Evolutionary conservation across 139 green algal species (phyloP).

Genomic region (Ettlia oleoabundans): DNA sequence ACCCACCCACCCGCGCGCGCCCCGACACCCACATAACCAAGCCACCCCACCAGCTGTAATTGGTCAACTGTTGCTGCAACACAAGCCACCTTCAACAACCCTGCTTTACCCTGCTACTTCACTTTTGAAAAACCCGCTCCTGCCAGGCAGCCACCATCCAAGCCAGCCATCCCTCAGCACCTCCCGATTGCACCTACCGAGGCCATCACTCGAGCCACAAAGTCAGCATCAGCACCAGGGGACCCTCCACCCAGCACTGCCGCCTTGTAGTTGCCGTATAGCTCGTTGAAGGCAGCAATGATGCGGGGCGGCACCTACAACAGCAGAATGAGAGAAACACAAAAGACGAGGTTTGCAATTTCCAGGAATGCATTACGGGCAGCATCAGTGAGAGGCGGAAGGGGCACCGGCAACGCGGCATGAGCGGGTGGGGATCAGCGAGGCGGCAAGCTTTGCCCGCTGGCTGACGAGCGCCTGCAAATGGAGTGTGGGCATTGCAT

Average conservation of each 20-base stretch:
- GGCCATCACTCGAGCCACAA: constrained; percentile 56
- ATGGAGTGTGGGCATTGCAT: background rate
- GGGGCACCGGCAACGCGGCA: no score
- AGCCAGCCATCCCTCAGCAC: background rate
- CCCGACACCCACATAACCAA: no score
- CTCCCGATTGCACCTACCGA: background rate
- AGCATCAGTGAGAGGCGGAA: background rate
- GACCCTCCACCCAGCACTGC: constrained; percentile 60
- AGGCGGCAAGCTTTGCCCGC: no score
- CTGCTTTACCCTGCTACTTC: no score
- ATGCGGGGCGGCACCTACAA: constrained; percentile 7
- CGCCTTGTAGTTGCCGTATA: constrained; percentile 89
- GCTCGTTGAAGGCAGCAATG: constrained; percentile 69
- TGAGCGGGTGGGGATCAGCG: no score
- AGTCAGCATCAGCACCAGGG: constrained; percentile 58
- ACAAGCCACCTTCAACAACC: no score
- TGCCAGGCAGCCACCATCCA: background rate
- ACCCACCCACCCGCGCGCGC: no score
- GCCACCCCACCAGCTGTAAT: no score
- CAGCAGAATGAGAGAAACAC: background rate
- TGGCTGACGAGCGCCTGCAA: no score
- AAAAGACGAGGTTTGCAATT: background rate
- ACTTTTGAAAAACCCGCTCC: background rate
- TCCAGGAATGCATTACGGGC: no score
- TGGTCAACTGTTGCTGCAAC: no score